Evolutionary conservation across 164 flowering plant species (phyloP).

Genomic region (Aristolochia fimbriata): DNA sequence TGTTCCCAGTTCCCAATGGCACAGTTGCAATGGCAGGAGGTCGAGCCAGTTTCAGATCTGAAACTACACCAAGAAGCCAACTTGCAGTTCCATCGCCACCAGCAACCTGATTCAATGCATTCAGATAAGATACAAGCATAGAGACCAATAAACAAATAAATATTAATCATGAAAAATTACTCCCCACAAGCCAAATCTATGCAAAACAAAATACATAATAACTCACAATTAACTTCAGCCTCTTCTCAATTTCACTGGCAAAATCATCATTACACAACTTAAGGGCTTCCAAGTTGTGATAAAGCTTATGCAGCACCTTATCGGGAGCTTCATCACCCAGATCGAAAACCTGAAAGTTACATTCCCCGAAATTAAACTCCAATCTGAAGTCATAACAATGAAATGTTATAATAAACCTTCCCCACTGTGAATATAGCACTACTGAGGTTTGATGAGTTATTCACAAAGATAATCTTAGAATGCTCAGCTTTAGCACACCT

Average conservation of each 20-base stretch:
- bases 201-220: neutral
- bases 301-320: slow-evolving; percentile 44
- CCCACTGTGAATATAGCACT: neutral
- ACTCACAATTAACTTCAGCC: slow-evolving; percentile 69
- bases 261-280: slow-evolving; percentile 29
- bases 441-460: too few relatives aligned
- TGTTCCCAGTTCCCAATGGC: slow-evolving; percentile 93
- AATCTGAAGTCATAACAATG: too few relatives aligned
- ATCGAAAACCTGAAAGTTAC: slow-evolving; percentile 57
- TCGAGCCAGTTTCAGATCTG: slow-evolving; percentile 69
- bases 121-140: too few relatives aligned
- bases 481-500: slow-evolving; percentile 26
- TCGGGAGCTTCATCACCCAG: slow-evolving; percentile 63
- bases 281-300: slow-evolving; percentile 43
- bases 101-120: slow-evolving; percentile 54
- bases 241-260: slow-evolving; percentile 41
- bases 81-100: slow-evolving; percentile 98
- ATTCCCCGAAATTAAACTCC: too few relatives aligned
- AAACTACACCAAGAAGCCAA: slow-evolving; percentile 89
- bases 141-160: too few relatives aligned
- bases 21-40: slow-evolving; percentile 90
- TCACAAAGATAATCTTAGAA: too few relatives aligned
- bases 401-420: too few relatives aligned
- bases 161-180: too few relatives aligned
- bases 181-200: neutral